Evolutionary conservation across 208 protist species (phyloP).

Genomic region (Trypanosoma mega): DNA sequence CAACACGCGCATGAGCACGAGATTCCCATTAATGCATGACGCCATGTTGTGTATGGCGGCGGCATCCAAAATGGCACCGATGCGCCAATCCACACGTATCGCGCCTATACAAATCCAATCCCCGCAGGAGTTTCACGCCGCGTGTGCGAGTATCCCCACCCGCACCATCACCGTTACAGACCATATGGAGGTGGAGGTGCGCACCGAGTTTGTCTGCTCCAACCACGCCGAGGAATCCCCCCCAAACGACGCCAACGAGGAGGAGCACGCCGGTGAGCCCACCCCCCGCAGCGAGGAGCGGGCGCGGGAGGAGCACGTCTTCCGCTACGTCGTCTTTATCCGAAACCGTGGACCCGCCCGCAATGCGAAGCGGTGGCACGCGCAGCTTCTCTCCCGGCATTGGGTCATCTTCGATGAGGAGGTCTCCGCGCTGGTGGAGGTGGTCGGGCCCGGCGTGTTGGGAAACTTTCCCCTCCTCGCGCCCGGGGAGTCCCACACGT

Average conservation of each 20-base stretch:
- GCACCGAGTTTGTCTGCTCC: slow-evolving; percentile 68
- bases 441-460: slow-evolving; percentile 65
- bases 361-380: slow-evolving; percentile 76
- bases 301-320: slow-evolving; percentile 41
- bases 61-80: slow-evolving; percentile 11
- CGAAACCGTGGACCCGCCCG: slow-evolving; percentile 50
- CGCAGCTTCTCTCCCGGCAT: slow-evolving; percentile 78
- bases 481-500: slow-evolving; percentile 77
- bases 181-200: slow-evolving; percentile 73
- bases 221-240: slow-evolving; percentile 18
- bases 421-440: slow-evolving; percentile 49
- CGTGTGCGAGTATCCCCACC: slow-evolving; percentile 49
- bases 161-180: slow-evolving; percentile 56
- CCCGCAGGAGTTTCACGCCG: slow-evolving; percentile 28
- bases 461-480: slow-evolving; percentile 75
- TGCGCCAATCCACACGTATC: background rate
- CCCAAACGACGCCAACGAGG: background rate
- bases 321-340: slow-evolving; percentile 81
- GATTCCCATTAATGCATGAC: slow-evolving; percentile 63
- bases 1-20: slow-evolving; percentile 47
- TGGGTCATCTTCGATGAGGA: slow-evolving; percentile 60
- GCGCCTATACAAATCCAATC: slow-evolving; percentile 9
- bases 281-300: background rate
- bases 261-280: background rate
- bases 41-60: slow-evolving; percentile 67